A percentile compares a stretch with the other conserved stretches of the same genome.
Conservation (phyloP, 768 basidiomycete species). For the Auriscalpium orientale region DNA sequence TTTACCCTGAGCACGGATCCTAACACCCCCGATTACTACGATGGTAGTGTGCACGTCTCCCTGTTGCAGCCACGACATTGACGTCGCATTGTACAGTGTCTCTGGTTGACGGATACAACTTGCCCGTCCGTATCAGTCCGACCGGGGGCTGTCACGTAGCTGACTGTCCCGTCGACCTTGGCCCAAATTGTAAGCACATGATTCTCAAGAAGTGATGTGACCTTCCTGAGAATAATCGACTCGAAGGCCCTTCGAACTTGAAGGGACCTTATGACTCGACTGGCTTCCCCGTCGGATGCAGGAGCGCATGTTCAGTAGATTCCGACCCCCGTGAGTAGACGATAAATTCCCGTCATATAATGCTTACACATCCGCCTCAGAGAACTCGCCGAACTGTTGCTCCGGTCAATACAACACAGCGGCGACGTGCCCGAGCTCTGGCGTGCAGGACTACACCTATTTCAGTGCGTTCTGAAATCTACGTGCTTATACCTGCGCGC, state of each 20-base stretch:
- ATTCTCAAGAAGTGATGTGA: no score
- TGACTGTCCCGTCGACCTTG: constrained; percentile 55
- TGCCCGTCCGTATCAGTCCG: constrained; percentile 53
- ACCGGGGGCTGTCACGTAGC: constrained; percentile 46
- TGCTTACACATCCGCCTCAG: constrained; percentile 4
- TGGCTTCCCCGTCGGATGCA: constrained; percentile 25
- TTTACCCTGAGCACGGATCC: constrained; percentile 19
- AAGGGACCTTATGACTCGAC: constrained; percentile 24
- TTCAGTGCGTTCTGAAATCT: constrained; percentile 31
- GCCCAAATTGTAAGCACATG: constrained; percentile 36
- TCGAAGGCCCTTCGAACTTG: constrained; percentile 19
- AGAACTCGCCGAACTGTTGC: constrained; percentile 28
- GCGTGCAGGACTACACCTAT: constrained; percentile 35
- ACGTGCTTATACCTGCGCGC: no score
- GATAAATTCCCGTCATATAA: no score
- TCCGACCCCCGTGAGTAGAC: no score
- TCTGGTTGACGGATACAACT: constrained; percentile 33
- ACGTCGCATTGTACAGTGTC: constrained; percentile 12
- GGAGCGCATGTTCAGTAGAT: constrained; percentile 25
- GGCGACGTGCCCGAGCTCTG: constrained; percentile 35
- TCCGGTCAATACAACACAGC: constrained; percentile 22
- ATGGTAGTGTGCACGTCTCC: constrained; percentile 16
- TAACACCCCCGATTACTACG: constrained; percentile 15
- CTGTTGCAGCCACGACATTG: background rate
- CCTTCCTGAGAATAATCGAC: no score